Percentiles rank a stretch among this genome's conserved stretches.
Conservation (phyloP, 805 yeast species). For the Starmerella bacillaris region DNA sequence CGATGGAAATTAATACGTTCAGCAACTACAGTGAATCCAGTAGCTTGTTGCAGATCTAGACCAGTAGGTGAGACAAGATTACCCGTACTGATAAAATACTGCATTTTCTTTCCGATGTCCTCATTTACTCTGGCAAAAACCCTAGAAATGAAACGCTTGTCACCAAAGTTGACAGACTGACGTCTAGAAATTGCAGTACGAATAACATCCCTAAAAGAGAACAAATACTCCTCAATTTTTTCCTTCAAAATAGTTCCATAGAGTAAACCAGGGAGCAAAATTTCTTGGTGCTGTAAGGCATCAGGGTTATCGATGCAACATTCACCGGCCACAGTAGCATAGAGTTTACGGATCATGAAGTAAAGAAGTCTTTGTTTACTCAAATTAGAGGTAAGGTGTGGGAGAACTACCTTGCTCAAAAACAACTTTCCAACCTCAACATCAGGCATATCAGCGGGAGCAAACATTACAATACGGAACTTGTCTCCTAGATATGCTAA, state of each 20-base stretch:
- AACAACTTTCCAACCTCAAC: slow-evolving; percentile 80
- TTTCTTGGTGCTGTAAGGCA: slow-evolving; percentile 97
- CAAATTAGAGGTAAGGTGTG: slow-evolving; percentile 52
- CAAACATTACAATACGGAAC: slow-evolving; percentile 82
- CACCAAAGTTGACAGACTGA: slow-evolving; percentile 59
- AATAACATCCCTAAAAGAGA: slow-evolving; percentile 51
- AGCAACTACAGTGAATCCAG: slow-evolving; percentile 96
- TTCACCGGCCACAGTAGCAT: slow-evolving; percentile 89
- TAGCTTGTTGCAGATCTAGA: slow-evolving; percentile 89
- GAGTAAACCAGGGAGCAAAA: slow-evolving; percentile 82
- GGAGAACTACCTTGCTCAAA: slow-evolving; percentile 66
- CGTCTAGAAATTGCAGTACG: slow-evolving; percentile 69
- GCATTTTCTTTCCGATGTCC: slow-evolving; percentile 85
- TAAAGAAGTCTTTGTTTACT: slow-evolving; percentile 78
- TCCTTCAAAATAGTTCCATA: slow-evolving; percentile 95
- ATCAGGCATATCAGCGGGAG: slow-evolving; percentile 74
- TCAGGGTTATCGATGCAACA: slow-evolving; percentile 96
- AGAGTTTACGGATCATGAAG: slow-evolving; percentile 90
- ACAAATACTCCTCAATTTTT: slow-evolving; percentile 83
- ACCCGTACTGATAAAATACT: slow-evolving; percentile 91
- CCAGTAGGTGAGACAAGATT: slow-evolving; percentile 94
- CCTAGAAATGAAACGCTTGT: slow-evolving; percentile 63
- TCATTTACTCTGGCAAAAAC: slow-evolving; percentile 69
- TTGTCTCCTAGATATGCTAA: slow-evolving; percentile 88
- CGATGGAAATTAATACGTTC: slow-evolving; percentile 95